phyloP scores from a whole-genome alignment of 2,329 filamentous ascomycete genomes.

The Colletotrichum cordylinicola region DNA sequence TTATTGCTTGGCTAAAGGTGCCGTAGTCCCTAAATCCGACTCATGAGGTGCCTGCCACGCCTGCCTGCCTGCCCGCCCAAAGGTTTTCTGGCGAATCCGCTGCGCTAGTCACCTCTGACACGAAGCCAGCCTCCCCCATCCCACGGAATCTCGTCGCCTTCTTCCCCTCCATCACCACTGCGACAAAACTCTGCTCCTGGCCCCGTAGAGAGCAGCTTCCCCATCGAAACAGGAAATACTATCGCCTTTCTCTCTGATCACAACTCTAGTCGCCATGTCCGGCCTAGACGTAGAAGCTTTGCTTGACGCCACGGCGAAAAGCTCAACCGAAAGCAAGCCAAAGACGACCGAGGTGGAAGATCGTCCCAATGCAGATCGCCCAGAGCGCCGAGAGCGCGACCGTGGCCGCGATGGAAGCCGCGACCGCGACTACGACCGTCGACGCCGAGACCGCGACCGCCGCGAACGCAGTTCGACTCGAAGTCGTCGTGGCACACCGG shows the following conservation, averaged over 20 bases:
- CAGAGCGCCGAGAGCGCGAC: slow-evolving; percentile 53
- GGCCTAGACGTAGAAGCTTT: slow-evolving; percentile 84
- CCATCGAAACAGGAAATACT: background rate
- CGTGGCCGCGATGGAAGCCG: slow-evolving; percentile 53
- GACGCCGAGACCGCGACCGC: slow-evolving; percentile 52
- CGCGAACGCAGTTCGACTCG: slow-evolving; percentile 62
- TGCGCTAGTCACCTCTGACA: background rate
- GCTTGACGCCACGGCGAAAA: slow-evolving; percentile 81
- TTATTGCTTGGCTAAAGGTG: background rate
- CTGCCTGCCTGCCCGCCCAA: background rate
- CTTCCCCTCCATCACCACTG: background rate
- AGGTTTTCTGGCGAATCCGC: background rate
- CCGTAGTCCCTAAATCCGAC: background rate
- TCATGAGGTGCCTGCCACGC: background rate
- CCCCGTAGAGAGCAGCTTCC: background rate
- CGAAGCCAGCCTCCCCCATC: background rate
- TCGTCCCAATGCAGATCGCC: slow-evolving; percentile 59
- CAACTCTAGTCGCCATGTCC: slow-evolving; percentile 43
- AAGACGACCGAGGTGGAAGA: slow-evolving; percentile 58
- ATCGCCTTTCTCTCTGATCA: background rate
- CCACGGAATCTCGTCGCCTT: background rate
- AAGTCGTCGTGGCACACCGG: slow-evolving; percentile 53
- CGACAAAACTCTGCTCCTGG: background rate
- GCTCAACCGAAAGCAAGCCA: slow-evolving; percentile 54
- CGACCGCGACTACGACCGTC: slow-evolving; percentile 54